A percentile compares a stretch with the other conserved stretches of the same genome.
These are phyloP conservation scores for Coemansia sp. DNA, from an alignment of 371 early-diverging fungal genomes.

Conservation along the genomic window DNA sequence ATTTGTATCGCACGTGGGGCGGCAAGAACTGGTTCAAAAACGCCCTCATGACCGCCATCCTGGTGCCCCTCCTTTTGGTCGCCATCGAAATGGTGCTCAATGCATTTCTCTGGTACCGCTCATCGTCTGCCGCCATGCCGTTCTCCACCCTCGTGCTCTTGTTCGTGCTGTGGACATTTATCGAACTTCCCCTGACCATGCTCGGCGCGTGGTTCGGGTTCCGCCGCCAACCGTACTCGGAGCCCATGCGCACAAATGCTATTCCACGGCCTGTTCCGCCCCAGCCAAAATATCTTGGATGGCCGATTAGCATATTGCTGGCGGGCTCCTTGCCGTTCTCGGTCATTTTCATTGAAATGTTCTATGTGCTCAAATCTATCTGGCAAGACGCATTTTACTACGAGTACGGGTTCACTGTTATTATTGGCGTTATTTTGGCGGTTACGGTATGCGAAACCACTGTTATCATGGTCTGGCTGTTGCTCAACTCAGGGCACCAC, in stretches of 20 bases:
- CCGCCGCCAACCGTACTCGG: conserved; percentile 63
- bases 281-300: conserved; percentile 70
- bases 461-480: conserved; percentile 86
- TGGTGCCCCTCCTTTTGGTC: conserved; percentile 57
- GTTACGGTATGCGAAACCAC: conserved; percentile 84
- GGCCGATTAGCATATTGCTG: conserved; percentile 59
- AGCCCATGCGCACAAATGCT: conserved; percentile 88
- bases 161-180: conserved; percentile 70
- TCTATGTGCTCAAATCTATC: conserved; percentile 88
- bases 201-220: conserved; percentile 80
- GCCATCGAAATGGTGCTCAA: conserved; percentile 62
- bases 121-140: conserved; percentile 79
- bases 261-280: conserved; percentile 91
- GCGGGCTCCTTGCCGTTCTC: conserved; percentile 89
- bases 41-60: conserved; percentile 58
- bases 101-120: conserved; percentile 70
- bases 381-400: conserved; percentile 91
- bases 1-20: conserved; percentile 75
- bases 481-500: conserved; percentile 82
- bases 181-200: conserved; percentile 71
- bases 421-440: conserved; percentile 79
- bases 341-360: conserved; percentile 86
- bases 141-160: conserved; percentile 79
- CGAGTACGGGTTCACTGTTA: conserved; percentile 80
- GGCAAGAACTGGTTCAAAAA: conserved; percentile 76